Base-by-base conservation (phyloP, 306 rosid genomes). In the Malus orientalis region DNA sequence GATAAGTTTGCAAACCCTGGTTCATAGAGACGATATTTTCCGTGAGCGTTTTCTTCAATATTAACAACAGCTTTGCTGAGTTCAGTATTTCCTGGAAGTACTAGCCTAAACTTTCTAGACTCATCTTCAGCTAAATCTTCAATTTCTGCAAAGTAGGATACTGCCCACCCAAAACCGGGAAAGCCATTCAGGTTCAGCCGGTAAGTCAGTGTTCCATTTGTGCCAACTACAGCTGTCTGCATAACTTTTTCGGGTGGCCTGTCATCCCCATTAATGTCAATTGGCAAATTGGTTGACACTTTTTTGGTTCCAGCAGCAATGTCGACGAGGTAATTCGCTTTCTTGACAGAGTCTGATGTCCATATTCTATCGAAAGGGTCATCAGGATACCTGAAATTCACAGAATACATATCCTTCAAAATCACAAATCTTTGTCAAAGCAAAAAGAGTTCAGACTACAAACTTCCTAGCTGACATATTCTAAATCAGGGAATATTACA, bases 171-270 rank as follows among this genome's bases (percentile, higher is more conserved):
- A 29, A 68, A 63, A 57, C 87, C 96, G 51, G 99, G 99, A 87
- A 95, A 95, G 66, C 92, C 97, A 67, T 90, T 93, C 93, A 95
- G 84, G 86, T 90, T 88, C 83, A 95, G 74, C 79, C 97, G 85
- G 84, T 95, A 95, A 69, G 97, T 90, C 74, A 95, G 82, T 40
- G 99, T 86, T 75, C 99, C 99, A 74, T 85, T 85, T 60, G 86
- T 88, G 58, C 99, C 97, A 40, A 92, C 96, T 22, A 95, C 99
- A 42, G 97, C 97, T 9, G 97, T 95, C 89, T 92, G 99, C 99
- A 95, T 91, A 70, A 95, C 99, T 78, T 87, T 95, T 54, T 76
- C 78, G 1, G 99, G 99, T 15, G 99, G 99, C 45, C 74, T 82
- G n/a, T 89, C 96, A 76, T 88, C 92, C 63, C 64, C 71, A 79